These are phyloP conservation scores for Botryosphaeria agaves DNA, from an alignment of 2,329 filamentous ascomycete genomes.

Conservation along the genomic window DNA sequence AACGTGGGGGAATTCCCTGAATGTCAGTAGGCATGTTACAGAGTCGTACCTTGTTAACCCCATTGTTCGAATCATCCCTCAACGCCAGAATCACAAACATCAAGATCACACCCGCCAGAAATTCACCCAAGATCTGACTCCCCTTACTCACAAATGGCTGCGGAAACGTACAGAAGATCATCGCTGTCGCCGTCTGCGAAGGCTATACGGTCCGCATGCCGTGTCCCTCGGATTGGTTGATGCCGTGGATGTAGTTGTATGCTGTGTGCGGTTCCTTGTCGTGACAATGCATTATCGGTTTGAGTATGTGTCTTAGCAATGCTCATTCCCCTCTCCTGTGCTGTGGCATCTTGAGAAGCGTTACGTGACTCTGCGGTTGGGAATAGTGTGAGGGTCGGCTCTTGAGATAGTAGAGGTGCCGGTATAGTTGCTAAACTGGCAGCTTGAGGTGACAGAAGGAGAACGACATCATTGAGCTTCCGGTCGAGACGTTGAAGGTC, in stretches of 20 bases:
- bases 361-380: too few species aligned
- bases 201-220: constrained; percentile 45
- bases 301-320: too few species aligned
- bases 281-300: too few species aligned
- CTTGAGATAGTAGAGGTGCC: too few species aligned
- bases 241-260: constrained; percentile 40
- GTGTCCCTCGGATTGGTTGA: constrained; percentile 41
- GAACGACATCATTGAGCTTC: too few species aligned
- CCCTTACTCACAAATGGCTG: constrained; percentile 43
- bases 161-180: constrained; percentile 55
- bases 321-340: too few species aligned
- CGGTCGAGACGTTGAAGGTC: too few species aligned
- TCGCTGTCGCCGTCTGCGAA: constrained; percentile 39
- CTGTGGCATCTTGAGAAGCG: too few species aligned
- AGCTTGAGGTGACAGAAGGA: too few species aligned
- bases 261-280: too few species aligned
- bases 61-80: constrained; percentile 31
- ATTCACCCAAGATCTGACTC: constrained; percentile 55
- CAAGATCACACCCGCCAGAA: constrained; percentile 46
- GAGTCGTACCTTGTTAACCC: constrained; percentile 17
- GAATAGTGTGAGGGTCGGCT: too few species aligned
- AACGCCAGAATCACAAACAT: constrained; percentile 56
- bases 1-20: background rate
- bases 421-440: too few species aligned
- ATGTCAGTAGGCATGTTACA: background rate